phyloP scores from a whole-genome alignment of 1,284 basidiomycete genomes.

The Cryptococcus sp. region DNA sequence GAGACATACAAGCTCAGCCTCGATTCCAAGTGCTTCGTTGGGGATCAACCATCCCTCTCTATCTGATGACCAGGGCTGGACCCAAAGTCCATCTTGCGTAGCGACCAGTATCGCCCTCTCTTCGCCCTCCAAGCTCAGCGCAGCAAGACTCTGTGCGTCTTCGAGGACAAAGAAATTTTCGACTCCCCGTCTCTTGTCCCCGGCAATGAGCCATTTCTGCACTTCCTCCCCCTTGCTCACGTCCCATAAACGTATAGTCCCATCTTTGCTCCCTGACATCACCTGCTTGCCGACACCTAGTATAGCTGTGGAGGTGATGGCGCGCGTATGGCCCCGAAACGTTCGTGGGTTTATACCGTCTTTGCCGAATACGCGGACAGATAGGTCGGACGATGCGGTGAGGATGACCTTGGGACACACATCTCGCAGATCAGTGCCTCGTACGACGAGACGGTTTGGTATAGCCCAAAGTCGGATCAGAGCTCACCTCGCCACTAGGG shows the following conservation, averaged over 20 bases:
- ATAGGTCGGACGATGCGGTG: conserved; percentile 52
- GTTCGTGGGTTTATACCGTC: conserved; percentile 58
- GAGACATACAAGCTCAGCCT: conserved; percentile 60
- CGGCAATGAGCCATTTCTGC: conserved; percentile 42
- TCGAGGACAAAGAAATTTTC: conserved; percentile 35
- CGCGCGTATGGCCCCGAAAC: conserved; percentile 68
- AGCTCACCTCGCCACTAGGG: conserved; percentile 41
- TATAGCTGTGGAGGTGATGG: conserved; percentile 61
- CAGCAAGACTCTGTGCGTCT: conserved; percentile 30
- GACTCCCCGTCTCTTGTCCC: conserved; percentile 31
- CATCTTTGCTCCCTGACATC: conserved; percentile 64
- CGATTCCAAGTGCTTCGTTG: conserved; percentile 1
- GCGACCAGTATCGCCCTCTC: conserved; percentile 56
- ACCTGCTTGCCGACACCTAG: conserved; percentile 66
- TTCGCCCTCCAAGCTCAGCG: conserved; percentile 39
- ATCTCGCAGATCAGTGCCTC: neutral
- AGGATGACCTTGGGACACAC: conserved; percentile 48
- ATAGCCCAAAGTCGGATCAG: neutral
- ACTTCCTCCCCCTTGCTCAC: conserved; percentile 62
- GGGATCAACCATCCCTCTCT: conserved; percentile 16
- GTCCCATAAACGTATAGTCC: conserved; percentile 73
- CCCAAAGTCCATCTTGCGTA: conserved; percentile 57
- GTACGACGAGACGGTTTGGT: conserved; percentile 15
- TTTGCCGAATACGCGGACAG: conserved; percentile 50
- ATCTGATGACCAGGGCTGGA: conserved; percentile 22